These are phyloP conservation scores for Begonia peltatifolia DNA, from an alignment of 306 rosid genomes.

Conservation along the genomic window DNA sequence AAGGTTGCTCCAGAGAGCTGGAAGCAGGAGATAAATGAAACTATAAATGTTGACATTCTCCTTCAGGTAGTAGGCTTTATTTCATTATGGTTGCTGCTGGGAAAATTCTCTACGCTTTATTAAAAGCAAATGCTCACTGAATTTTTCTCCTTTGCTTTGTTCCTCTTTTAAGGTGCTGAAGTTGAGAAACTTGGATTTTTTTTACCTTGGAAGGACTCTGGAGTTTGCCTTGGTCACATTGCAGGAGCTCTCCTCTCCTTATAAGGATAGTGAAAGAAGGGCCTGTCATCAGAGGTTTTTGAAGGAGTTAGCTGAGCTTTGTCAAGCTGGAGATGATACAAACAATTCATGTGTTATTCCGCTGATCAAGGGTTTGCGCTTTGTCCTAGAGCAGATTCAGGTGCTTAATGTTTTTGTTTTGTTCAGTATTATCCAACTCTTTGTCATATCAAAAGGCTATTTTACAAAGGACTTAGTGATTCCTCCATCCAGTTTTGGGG, in stretches of 20 bases:
- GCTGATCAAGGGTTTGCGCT: slow-evolving; percentile 68
- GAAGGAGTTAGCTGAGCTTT: slow-evolving; percentile 53
- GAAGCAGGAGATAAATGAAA: slow-evolving; percentile 55
- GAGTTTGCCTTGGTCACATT: slow-evolving; percentile 66
- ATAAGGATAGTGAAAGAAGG: slow-evolving; percentile 53
- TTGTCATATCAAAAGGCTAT: no score
- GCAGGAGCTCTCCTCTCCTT: slow-evolving; percentile 74
- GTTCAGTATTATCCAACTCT: neutral
- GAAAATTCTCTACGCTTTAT: slow-evolving; percentile 5
- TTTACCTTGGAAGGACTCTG: slow-evolving; percentile 72
- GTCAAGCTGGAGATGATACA: slow-evolving; percentile 30
- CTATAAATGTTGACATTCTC: slow-evolving; percentile 59
- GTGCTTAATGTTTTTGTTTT: slow-evolving; percentile 7
- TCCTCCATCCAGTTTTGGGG: no score
- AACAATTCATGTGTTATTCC: slow-evolving; percentile 47
- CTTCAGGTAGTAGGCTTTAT: slow-evolving; percentile 44
- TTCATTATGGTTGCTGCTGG: slow-evolving; percentile 3
- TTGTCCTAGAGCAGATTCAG: slow-evolving; percentile 87
- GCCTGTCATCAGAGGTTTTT: slow-evolving; percentile 36
- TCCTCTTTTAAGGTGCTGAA: slow-evolving; percentile 40
- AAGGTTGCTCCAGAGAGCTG: slow-evolving; percentile 75
- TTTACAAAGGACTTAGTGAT: no score
- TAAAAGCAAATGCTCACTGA: slow-evolving; percentile 4
- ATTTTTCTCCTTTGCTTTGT: neutral
- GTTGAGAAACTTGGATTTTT: slow-evolving; percentile 66